Evolutionary conservation across 2,329 filamentous ascomycete genomes (phyloP), one percentile per base, ranked within the genome.

Genomic region (Dothideomycetidae sp.): DNA sequence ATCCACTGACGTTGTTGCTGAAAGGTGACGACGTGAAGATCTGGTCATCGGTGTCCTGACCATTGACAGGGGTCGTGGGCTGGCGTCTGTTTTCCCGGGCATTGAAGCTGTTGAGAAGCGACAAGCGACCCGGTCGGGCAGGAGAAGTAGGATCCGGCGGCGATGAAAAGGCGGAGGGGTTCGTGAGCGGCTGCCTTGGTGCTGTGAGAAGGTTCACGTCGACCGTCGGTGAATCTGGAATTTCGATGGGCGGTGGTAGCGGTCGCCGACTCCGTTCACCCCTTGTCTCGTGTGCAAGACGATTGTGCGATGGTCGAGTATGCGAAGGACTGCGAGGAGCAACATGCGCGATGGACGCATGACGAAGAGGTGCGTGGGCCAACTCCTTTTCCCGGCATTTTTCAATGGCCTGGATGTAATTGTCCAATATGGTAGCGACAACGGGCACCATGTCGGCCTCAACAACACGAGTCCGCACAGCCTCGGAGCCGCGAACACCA

Each of bases 401-500:
- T 50, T 96, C 88, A 46, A 94, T 78, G 42, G 94, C 84, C 55
- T 92, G 85, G 63, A 94, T 88, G 62, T 98, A 98, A 61, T 96
- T 96, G 62, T 94, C 85, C 43, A 98, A 75, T 37, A 98, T 93
- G 33, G 90, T 96, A 39, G 90, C 90, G 51, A 98, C 94, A 51
- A 98, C 90, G 2, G 90, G 90, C 3, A 98, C 90, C 82, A 98
- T 94, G 60, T 98, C 90, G 45, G 90, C 90, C 63, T 98, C 90
- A 36, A 98, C 90, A 2, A 98, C 88, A 47, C 90, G 73, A 41
- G 90, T 96, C 49, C 90, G 75, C 42, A 98, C 90, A 48, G 75
- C 78, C 63, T 98, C 90, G 10, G 90, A 94, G 42, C 90, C 90
- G 49, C 90, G 75, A 42, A 98, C 88, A 40, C 90, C 90, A 54